A percentile compares a stretch with the other conserved stretches of the same genome.
Conservation (phyloP, 2,329 filamentous ascomycete genomes). For the Exserohilum rostratum region DNA sequence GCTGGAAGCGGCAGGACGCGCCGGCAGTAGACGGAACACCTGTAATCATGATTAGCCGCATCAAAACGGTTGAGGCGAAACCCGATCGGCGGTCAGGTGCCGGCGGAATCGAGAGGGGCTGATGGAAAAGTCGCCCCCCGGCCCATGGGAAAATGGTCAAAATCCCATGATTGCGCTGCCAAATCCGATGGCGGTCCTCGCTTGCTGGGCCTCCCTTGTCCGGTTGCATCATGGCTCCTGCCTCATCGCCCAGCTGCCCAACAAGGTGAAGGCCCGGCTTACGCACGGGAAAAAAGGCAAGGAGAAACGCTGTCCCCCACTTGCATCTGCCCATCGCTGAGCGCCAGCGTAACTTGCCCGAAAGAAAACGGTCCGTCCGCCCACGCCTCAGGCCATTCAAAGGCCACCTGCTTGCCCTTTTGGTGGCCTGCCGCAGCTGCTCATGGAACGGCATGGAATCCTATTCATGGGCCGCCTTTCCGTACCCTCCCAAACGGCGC, state of each 20-base stretch:
- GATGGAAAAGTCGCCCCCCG: conserved; percentile 1
- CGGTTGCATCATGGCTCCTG: conserved; percentile 5
- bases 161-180: conserved; percentile 7
- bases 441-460: too few species aligned
- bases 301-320: too few species aligned
- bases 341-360: too few species aligned
- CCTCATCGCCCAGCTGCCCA: not conserved
- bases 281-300: not conserved
- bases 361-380: too few species aligned
- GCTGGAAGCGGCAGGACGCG: too few species aligned
- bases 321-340: not conserved
- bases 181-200: conserved; percentile 8
- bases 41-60: not conserved
- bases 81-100: not conserved
- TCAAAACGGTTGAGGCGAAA: not conserved
- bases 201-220: not conserved
- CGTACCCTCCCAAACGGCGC: too few species aligned
- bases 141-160: conserved; percentile 3
- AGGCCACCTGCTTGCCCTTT: too few species aligned
- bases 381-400: too few species aligned
- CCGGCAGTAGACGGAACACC: too few species aligned
- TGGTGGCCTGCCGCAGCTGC: too few species aligned
- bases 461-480: too few species aligned
- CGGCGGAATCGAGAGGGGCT: not conserved
- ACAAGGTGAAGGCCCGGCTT: not conserved